Conservation (phyloP, 2,329 filamentous ascomycete species). For the Aspergillus ustus region DNA sequence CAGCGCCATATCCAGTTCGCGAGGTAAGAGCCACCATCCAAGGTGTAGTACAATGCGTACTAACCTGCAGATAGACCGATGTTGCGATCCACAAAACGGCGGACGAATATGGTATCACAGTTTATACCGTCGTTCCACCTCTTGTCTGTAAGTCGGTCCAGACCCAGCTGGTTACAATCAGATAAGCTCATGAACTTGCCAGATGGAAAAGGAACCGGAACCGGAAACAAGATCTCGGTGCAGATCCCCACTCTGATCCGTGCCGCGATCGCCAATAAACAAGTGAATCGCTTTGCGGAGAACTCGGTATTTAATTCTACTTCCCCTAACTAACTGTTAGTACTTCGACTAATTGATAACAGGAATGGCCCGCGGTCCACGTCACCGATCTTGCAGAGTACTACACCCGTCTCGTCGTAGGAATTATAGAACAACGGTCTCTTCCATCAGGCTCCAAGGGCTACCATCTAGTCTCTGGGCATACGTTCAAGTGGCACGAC, state of each 20-base stretch:
- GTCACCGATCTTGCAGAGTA: neutral
- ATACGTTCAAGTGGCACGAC: neutral
- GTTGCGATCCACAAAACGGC: neutral
- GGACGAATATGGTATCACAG: neutral
- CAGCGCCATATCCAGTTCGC: neutral
- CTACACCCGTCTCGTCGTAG: neutral
- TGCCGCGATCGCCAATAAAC: neutral
- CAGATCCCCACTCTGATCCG: neutral
- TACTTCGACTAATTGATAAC: neutral
- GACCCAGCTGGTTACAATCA: too few relatives aligned
- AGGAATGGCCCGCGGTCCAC: neutral
- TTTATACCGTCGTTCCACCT: neutral
- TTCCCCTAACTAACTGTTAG: too few relatives aligned
- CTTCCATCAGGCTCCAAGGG: neutral
- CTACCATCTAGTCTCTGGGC: neutral
- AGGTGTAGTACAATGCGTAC: too few relatives aligned
- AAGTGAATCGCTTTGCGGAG: neutral
- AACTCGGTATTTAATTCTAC: neutral
- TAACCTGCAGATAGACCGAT: neutral
- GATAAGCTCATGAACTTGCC: neutral
- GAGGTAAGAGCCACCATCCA: neutral
- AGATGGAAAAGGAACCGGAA: neutral
- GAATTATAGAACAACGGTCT: neutral
- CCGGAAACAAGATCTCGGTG: neutral
- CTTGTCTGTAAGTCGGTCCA: neutral